phyloP scores from a whole-genome alignment of 768 basidiomycete genomes.

The Trametes gibbosa region DNA sequence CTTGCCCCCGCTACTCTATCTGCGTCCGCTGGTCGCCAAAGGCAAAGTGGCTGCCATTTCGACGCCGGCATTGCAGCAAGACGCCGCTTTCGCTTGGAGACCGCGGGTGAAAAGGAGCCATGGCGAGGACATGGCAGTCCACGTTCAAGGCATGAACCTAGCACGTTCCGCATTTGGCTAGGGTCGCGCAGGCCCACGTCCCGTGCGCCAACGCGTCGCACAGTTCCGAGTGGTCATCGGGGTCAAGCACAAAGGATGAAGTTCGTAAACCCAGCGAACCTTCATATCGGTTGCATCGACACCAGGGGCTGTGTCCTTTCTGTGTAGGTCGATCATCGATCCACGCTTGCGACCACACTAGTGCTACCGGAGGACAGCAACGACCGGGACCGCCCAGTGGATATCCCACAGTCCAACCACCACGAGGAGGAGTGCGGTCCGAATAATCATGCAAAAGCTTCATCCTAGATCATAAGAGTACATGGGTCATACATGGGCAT shows the following conservation, averaged over 20 bases:
- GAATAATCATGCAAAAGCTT: not conserved
- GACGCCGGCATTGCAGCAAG: not conserved
- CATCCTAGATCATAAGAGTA: not conserved
- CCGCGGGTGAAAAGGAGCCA: not conserved
- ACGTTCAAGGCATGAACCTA: not conserved
- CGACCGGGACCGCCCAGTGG: not conserved
- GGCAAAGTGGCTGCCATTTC: not conserved
- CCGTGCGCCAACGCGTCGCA: not conserved
- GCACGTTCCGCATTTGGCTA: conserved; percentile 7
- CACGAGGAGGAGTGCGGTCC: not conserved
- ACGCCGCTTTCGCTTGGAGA: not conserved
- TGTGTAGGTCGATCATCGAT: conserved; percentile 1
- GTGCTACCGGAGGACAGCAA: not conserved
- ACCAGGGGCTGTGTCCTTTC: not conserved
- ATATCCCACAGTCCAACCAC: too few species aligned
- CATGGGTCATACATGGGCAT: not conserved
- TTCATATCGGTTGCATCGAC: conserved; percentile 11
- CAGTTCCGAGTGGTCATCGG: conserved; percentile 11
- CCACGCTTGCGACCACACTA: not conserved
- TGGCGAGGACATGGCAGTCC: not conserved
- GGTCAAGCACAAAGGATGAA: conserved; percentile 1
- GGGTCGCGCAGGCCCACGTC: not conserved
- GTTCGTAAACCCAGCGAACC: conserved; percentile 1
- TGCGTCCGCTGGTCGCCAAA: not conserved
- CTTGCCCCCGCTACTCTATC: not conserved